Base-by-base conservation (phyloP, 2,329 filamentous ascomycete genomes). In the Botrytis fabae region DNA sequence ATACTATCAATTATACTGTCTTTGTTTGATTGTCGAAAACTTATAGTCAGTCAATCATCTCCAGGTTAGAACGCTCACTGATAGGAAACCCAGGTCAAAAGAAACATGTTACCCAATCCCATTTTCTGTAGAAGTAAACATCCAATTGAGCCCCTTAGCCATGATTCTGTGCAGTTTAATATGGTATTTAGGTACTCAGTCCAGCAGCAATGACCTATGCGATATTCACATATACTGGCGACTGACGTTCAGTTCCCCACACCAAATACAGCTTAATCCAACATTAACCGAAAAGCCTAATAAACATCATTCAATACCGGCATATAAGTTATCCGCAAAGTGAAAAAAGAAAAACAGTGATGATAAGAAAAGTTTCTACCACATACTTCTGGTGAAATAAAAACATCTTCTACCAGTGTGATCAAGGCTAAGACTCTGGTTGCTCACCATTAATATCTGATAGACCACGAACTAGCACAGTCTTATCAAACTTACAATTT, bases 241-340 rank as follows among this genome's bases (percentile, higher is more conserved):
- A 7, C 5, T 6, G 0, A n/a, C 0, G 0, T n/a, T 54, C 48
- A 3, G 0, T n/a, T 7, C 48, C 25, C 25, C 25, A 10, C 48
- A 54, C 1, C 25, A 54, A 12, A 16, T 12, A 54, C 25, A 16
- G 4, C 12, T 16, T n/a, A 0, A 7, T n/a, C 9, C 12, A n/a
- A 14, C 12, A n/a, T 51, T 51, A 12, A 51, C 25, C 10, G 12
- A 8, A 10, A 60, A 20, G 3, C 20, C 18, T 22, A 9, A 3
- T 60, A 22, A 25, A 38, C 0, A 60, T 22, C 32, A 62, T 18
- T 20, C 14, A 40, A 20, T 42, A 25, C 22, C 20, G 8, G 12
- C 10, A 10, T n/a, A 40, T 1, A 14, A n/a, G 5, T 16, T 25
- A 40, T 35, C n/a, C 2, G 16, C 25, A 42, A 9, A 10, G 16